These are phyloP conservation scores for Eimeria tenella DNA, from an alignment of 169 alveolate genomes.

Conservation along the genomic window DNA sequence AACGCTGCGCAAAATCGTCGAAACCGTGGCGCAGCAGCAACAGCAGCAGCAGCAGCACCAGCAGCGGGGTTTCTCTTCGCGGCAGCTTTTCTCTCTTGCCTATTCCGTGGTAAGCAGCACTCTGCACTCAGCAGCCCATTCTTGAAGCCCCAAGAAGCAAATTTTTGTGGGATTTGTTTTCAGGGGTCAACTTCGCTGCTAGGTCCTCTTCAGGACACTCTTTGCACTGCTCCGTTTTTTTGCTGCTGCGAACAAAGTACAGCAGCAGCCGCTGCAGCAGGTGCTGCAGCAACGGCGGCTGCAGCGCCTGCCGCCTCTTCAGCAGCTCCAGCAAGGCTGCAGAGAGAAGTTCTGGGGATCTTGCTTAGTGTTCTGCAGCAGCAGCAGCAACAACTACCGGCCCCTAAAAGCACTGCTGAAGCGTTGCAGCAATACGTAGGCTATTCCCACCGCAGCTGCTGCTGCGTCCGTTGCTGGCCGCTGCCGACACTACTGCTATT, in stretches of 20 bases:
- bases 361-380: background rate
- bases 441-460: background rate
- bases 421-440: constrained; percentile 55
- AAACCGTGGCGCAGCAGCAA: background rate
- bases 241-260: background rate
- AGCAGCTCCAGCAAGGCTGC: constrained; percentile 3
- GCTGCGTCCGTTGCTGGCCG: background rate
- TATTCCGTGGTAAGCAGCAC: constrained; percentile 25
- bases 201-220: background rate
- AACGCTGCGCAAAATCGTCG: constrained; percentile 15
- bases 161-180: background rate
- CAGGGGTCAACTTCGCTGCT: constrained; percentile 6
- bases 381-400: constrained; percentile 34
- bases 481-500: background rate
- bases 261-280: constrained; percentile 12
- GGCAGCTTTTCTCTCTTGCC: constrained; percentile 47
- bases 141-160: background rate
- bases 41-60: constrained; percentile 45
- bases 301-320: background rate
- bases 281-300: background rate
- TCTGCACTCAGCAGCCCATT: background rate
- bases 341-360: background rate
- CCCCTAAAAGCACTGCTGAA: background rate
- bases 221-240: background rate
- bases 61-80: constrained; percentile 12